Evolutionary conservation across 2,329 filamentous ascomycete genomes (phyloP).

Genomic region (Ophiosphaerella narmari): DNA sequence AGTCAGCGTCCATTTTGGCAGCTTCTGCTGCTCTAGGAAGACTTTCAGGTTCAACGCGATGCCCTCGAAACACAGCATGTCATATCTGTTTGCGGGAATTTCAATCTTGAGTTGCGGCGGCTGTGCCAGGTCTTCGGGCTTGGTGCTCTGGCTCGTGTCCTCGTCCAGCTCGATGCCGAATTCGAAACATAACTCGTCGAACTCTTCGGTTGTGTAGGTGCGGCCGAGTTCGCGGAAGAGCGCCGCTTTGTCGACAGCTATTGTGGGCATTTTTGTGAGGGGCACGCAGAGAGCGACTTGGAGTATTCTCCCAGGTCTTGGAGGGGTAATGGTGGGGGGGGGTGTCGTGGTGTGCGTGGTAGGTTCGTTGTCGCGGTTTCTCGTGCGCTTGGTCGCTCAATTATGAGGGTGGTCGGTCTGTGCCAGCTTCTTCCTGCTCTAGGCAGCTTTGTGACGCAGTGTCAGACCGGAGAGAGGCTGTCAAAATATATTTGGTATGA

Average conservation of each 20-base stretch:
- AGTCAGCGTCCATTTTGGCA: slow-evolving; percentile 80
- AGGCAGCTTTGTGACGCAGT: not conserved
- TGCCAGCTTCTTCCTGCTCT: slow-evolving; percentile 1
- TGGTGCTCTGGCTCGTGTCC: slow-evolving; percentile 57
- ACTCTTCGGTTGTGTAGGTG: slow-evolving; percentile 91
- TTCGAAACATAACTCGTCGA: slow-evolving; percentile 97
- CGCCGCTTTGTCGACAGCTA: slow-evolving; percentile 92
- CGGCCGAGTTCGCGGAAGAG: slow-evolving; percentile 91
- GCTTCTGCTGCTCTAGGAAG: slow-evolving; percentile 75
- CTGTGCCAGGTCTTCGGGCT: slow-evolving; percentile 63
- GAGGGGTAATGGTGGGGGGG: slow-evolving; percentile 40
- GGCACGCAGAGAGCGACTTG: slow-evolving; percentile 3
- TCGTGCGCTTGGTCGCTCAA: not conserved
- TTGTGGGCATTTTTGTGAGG: slow-evolving; percentile 80
- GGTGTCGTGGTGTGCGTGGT: slow-evolving; percentile 9
- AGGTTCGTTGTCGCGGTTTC: not conserved
- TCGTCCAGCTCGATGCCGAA: slow-evolving; percentile 98
- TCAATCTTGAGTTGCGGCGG: slow-evolving; percentile 96
- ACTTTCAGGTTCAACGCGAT: slow-evolving; percentile 95
- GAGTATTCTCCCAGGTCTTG: slow-evolving; percentile 18
- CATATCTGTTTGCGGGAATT: slow-evolving; percentile 90
- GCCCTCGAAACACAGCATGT: slow-evolving; percentile 97
- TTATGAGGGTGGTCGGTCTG: too few species aligned
- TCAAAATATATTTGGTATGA: slow-evolving; percentile 32
- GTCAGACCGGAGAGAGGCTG: not conserved